Evolutionary conservation across 148 eudicot genomes (phyloP), one percentile per base, ranked within the genome.

Genomic region (Chenopodium album): DNA sequence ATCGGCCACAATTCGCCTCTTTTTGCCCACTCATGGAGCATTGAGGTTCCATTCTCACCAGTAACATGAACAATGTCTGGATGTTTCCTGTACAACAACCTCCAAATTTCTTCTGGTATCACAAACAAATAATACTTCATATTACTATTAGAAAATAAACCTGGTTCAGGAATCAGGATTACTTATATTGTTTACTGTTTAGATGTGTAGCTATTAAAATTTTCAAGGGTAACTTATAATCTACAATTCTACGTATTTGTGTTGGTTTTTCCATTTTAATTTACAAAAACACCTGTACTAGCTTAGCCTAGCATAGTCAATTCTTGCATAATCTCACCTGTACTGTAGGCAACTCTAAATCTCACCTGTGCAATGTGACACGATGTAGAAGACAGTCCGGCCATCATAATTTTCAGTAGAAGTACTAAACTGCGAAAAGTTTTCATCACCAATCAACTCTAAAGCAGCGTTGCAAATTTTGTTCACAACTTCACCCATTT

Each of bases 1-100:
- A 69, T 32, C 44, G 72, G 72, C 72, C 72, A 69, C 19, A 69
- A 22, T 16, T 69, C 46, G 5, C 72, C 72, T 34, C 34, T 69
- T 69, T 32, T 69, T 34, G 72, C 72, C 72, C 72, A 69, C 31
- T 31, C 46, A 69, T 69, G 72, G 46, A 69, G 72, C 46, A 69
- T 32, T 16, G 72, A 31, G 72, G 22, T 69, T 69, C 46, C 22
- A 16, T 69, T 69, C 34, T 69, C 72, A 32, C 72, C 72, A 32
- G 46, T 69, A 32, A 69, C 72, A 69, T 32, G 46, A 11, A 69
- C 14, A 2, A 69, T 69, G 1, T 69, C 47, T 4, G 72, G 72
- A 69, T 69, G 44, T 32, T 69, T 69, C 9, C 9, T 14, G 47
- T 31, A 19, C n/a, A 69, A 31, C 72, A 32, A 4, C n/a, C 72